These are phyloP conservation scores for Mucor indicus DNA, from an alignment of 371 early-diverging fungal species.

Conservation along the genomic window DNA sequence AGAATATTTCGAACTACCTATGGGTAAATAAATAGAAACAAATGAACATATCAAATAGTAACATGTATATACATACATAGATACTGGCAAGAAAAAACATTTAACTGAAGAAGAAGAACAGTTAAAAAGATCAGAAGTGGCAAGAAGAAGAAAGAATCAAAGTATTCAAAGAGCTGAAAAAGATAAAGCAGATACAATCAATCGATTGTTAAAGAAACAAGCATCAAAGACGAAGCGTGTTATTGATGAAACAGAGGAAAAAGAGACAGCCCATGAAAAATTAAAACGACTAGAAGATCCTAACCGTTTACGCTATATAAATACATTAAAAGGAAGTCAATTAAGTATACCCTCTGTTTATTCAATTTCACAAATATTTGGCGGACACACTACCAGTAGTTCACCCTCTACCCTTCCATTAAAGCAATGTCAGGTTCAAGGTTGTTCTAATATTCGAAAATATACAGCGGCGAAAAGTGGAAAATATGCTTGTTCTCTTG, in stretches of 20 bases:
- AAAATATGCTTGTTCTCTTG: conserved; percentile 43
- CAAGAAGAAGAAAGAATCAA: conserved; percentile 74
- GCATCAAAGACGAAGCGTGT: conserved; percentile 62
- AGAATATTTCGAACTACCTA: conserved; percentile 67
- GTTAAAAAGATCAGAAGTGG: conserved; percentile 68
- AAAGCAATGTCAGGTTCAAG: conserved; percentile 25
- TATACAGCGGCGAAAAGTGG: conserved; percentile 35
- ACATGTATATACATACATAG: conserved; percentile 16
- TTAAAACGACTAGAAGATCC: conserved; percentile 20
- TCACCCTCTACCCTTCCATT: not conserved
- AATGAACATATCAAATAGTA: not conserved
- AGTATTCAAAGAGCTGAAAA: conserved; percentile 75
- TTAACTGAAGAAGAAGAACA: conserved; percentile 70
- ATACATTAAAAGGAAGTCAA: conserved; percentile 18
- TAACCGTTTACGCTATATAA: conserved; percentile 27
- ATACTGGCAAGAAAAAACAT: conserved; percentile 57
- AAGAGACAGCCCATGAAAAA: conserved; percentile 17
- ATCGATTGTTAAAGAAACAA: conserved; percentile 72
- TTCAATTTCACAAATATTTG: conserved; percentile 31
- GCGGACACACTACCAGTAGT: no score
- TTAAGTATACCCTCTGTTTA: conserved; percentile 27
- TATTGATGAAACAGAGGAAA: conserved; percentile 47
- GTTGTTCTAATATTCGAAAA: conserved; percentile 35
- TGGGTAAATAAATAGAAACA: conserved; percentile 34
- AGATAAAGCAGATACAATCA: conserved; percentile 75